A percentile compares a stretch with the other conserved stretches of the same genome.
Evolutionary conservation across 1,284 basidiomycete genomes (phyloP).

Genomic region (Trichosporon sp.): DNA sequence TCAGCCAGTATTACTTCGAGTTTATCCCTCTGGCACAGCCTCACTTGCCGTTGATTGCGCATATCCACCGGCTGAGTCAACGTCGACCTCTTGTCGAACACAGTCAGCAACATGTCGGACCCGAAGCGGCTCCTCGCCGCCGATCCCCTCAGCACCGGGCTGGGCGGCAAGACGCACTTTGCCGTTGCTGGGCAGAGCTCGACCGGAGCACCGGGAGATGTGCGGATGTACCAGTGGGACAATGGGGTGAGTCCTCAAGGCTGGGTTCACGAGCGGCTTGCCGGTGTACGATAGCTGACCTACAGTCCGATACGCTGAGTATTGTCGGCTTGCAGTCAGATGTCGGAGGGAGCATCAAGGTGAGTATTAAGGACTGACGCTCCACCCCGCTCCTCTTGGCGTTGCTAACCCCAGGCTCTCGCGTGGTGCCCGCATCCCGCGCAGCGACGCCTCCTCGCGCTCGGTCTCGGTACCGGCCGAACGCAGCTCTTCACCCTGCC

Average conservation of each 20-base stretch:
- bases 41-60: too few species aligned
- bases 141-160: slow-evolving; percentile 37
- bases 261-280: too few species aligned
- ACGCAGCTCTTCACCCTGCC: slow-evolving; percentile 46
- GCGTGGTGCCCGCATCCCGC: slow-evolving; percentile 49
- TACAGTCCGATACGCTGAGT: slow-evolving; percentile 43
- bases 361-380: background rate
- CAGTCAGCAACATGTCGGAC: slow-evolving; percentile 28
- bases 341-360: slow-evolving; percentile 42
- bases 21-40: too few species aligned
- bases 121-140: slow-evolving; percentile 46
- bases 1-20: too few species aligned
- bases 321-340: slow-evolving; percentile 52
- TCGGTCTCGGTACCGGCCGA: slow-evolving; percentile 46
- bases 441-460: slow-evolving; percentile 45
- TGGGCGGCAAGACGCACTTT: slow-evolving; percentile 37
- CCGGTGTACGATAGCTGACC: slow-evolving; percentile 13
- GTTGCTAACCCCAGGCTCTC: slow-evolving; percentile 38
- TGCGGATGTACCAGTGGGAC: slow-evolving; percentile 53
- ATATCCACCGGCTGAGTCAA: too few species aligned
- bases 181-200: slow-evolving; percentile 50
- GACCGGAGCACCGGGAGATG: slow-evolving; percentile 44
- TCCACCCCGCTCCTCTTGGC: background rate
- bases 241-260: slow-evolving; percentile 37
- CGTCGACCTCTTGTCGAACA: background rate